These are phyloP conservation scores for Euphorbia lathyris DNA, from an alignment of 345 rosid genomes.

Conservation along the genomic window DNA sequence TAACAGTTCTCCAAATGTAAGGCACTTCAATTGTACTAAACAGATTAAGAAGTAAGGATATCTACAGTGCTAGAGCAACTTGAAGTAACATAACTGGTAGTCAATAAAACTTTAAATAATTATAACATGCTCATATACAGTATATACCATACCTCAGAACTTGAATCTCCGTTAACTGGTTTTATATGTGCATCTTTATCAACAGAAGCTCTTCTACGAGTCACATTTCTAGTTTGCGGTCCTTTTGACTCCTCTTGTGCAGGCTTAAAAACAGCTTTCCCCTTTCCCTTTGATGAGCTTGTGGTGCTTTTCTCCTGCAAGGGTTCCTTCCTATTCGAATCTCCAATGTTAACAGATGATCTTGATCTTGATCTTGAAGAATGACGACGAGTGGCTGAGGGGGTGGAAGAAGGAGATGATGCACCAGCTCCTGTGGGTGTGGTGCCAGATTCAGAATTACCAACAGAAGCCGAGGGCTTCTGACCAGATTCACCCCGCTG, in stretches of 20 bases:
- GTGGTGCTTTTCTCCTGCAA: conserved; percentile 65
- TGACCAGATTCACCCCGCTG: conserved; percentile 83
- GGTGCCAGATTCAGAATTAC: conserved; percentile 62
- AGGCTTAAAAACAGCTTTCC: conserved; percentile 90
- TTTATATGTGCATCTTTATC: conserved; percentile 79
- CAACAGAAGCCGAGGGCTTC: conserved; percentile 61
- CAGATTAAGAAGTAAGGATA: neutral
- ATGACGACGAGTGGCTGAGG: conserved; percentile 61
- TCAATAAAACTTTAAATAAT: neutral
- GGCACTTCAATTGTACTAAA: neutral
- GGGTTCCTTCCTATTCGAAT: conserved; percentile 56
- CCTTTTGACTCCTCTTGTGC: conserved; percentile 73
- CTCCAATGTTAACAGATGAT: conserved; percentile 77
- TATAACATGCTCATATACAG: neutral
- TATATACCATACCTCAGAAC: conserved; percentile 69
- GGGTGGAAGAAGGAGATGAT: conserved; percentile 76
- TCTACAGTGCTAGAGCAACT: neutral
- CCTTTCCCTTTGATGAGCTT: conserved; percentile 90
- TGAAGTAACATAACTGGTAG: neutral
- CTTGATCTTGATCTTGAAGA: conserved; percentile 86
- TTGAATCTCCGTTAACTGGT: conserved; percentile 68
- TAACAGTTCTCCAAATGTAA: neutral
- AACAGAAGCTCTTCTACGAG: conserved; percentile 78
- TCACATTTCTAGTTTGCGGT: conserved; percentile 91
- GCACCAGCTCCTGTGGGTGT: conserved; percentile 65